These are phyloP conservation scores for Actinomucor elegans DNA, from an alignment of 371 early-diverging fungal species.

Conservation along the genomic window DNA sequence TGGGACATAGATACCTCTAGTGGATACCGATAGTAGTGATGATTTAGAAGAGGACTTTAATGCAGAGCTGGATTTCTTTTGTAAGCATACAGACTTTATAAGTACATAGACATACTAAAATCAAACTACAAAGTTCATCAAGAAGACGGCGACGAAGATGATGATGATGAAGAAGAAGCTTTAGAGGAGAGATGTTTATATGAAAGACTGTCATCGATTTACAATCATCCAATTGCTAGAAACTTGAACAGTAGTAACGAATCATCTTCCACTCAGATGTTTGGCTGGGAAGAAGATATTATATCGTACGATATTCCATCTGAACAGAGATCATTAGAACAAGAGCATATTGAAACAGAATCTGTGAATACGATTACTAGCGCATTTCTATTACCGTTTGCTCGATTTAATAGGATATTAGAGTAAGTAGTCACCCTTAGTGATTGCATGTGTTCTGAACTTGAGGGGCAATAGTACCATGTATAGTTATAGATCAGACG, in stretches of 20 bases:
- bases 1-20: neutral
- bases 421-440: constrained; percentile 2
- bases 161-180: constrained; percentile 2
- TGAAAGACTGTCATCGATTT: constrained; percentile 8
- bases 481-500: constrained; percentile 5
- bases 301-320: constrained; percentile 1
- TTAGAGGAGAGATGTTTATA: constrained; percentile 14
- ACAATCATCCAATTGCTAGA: constrained; percentile 5
- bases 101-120: too few relatives aligned
- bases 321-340: neutral
- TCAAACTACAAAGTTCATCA: neutral
- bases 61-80: constrained; percentile 1
- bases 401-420: constrained; percentile 3
- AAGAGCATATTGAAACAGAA: neutral
- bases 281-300: neutral
- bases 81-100: neutral
- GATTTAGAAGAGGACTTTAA: neutral
- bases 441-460: too few relatives aligned
- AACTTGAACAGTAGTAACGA: neutral
- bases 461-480: neutral
- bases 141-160: constrained; percentile 7
- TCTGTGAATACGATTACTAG: neutral
- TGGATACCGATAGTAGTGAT: neutral
- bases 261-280: neutral
- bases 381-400: constrained; percentile 3